These are phyloP conservation scores for Lachnellula arida DNA, from an alignment of 2,329 filamentous ascomycete species.

Conservation along the genomic window DNA sequence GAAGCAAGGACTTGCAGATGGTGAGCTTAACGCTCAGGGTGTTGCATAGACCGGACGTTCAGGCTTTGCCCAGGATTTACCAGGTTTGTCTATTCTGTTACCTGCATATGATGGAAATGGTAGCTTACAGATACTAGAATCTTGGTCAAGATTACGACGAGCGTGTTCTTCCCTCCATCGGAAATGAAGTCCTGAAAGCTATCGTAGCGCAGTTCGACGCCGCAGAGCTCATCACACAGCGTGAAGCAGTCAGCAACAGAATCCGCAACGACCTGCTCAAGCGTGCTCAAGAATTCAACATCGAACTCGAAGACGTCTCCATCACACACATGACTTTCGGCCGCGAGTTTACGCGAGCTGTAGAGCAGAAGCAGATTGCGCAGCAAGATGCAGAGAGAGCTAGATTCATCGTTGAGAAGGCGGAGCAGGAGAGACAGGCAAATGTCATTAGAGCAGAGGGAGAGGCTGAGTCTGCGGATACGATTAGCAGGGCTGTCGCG, in stretches of 20 bases:
- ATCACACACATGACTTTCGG: slow-evolving; percentile 99
- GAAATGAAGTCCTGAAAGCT: slow-evolving; percentile 98
- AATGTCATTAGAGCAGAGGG: slow-evolving; percentile 98
- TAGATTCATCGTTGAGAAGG: slow-evolving; percentile 96
- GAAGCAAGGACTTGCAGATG: slow-evolving; percentile 99
- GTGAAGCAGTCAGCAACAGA: slow-evolving; percentile 91
- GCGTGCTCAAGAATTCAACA: slow-evolving; percentile 96
- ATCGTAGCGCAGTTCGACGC: slow-evolving; percentile 99
- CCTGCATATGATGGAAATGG: not conserved
- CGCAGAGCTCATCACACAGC: slow-evolving; percentile 96
- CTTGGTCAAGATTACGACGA: slow-evolving; percentile 98
- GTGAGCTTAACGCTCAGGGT: slow-evolving; percentile 96
- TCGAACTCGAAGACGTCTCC: slow-evolving; percentile 95
- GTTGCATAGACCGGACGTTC: slow-evolving; percentile 88
- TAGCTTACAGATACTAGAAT: slow-evolving; percentile 53
- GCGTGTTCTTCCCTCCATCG: slow-evolving; percentile 95
- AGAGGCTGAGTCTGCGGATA: slow-evolving; percentile 94
- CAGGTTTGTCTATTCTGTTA: slow-evolving; percentile 58
- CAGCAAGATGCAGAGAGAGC: slow-evolving; percentile 98
- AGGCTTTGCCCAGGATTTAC: slow-evolving; percentile 93
- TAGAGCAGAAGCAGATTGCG: slow-evolving; percentile 99
- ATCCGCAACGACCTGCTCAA: slow-evolving; percentile 90
- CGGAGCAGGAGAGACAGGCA: slow-evolving; percentile 97
- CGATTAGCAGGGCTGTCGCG: slow-evolving; percentile 87
- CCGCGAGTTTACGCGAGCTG: slow-evolving; percentile 96